Percentiles rank a stretch among this genome's conserved stretches.
phyloP scores from a whole-genome alignment of 2,329 filamentous ascomycete species.

The Diplodia mutila region DNA sequence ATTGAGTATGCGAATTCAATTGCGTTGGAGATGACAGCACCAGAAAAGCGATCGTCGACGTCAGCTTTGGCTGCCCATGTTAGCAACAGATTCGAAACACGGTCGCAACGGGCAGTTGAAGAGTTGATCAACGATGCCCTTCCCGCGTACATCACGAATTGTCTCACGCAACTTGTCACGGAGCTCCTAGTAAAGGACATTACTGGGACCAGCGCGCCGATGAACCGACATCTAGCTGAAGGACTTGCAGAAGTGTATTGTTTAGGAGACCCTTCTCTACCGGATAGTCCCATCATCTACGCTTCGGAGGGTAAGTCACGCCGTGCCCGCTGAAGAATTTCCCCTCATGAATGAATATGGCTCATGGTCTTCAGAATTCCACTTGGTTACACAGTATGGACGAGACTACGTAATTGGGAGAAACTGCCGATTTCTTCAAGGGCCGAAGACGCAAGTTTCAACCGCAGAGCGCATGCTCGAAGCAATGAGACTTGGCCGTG shows the following conservation, averaged over 20 bases:
- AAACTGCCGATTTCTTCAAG: slow-evolving; percentile 77
- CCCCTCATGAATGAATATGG: neutral
- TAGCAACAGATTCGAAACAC: slow-evolving; percentile 61
- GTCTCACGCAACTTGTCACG: slow-evolving; percentile 68
- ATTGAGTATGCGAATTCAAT: slow-evolving; percentile 71
- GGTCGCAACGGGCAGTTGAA: slow-evolving; percentile 64
- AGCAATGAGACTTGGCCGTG: slow-evolving; percentile 62
- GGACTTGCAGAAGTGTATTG: slow-evolving; percentile 76
- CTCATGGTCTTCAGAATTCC: slow-evolving; percentile 60
- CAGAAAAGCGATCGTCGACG: slow-evolving; percentile 52
- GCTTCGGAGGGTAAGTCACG: slow-evolving; percentile 65
- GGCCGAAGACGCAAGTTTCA: slow-evolving; percentile 66
- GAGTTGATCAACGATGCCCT: slow-evolving; percentile 67
- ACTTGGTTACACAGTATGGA: slow-evolving; percentile 72
- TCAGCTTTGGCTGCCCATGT: slow-evolving; percentile 45
- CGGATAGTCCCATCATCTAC: slow-evolving; percentile 74
- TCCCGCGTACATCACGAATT: slow-evolving; percentile 69
- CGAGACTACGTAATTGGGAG: slow-evolving; percentile 72
- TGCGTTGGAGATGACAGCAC: slow-evolving; percentile 50
- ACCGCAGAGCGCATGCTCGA: slow-evolving; percentile 65
- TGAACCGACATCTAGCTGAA: slow-evolving; percentile 67
- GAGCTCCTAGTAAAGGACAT: slow-evolving; percentile 68
- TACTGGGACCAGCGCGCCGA: slow-evolving; percentile 63
- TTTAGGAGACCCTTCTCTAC: slow-evolving; percentile 69
- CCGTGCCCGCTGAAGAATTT: neutral